Conservation (phyloP, 768 basidiomycete genomes). For the Neoboletus brunneissimus region DNA sequence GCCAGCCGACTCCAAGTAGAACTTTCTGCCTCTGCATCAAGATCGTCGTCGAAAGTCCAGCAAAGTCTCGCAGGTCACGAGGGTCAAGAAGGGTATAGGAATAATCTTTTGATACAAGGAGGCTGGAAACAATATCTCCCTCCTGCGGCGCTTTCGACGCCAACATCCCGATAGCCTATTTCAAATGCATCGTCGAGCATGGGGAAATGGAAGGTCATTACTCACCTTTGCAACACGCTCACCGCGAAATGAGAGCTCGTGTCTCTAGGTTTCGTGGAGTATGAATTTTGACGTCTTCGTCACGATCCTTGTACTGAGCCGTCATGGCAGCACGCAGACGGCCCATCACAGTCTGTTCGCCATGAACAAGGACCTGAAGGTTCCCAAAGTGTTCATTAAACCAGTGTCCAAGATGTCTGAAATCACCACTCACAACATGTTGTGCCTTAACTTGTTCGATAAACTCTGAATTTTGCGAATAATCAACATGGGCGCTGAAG, state of each 20-base stretch:
- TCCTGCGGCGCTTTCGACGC: constrained; percentile 75
- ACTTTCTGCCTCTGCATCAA: constrained; percentile 88
- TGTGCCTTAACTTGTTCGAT: constrained; percentile 92
- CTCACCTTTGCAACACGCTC: constrained; percentile 93
- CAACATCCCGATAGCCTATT: constrained; percentile 87
- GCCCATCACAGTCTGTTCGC: constrained; percentile 93
- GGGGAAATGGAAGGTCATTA: neutral
- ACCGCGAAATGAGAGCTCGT: constrained; percentile 84
- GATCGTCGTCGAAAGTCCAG: constrained; percentile 87
- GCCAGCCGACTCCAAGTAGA: constrained; percentile 84
- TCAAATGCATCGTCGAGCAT: neutral
- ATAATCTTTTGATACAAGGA: constrained; percentile 92
- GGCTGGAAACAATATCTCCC: constrained; percentile 75
- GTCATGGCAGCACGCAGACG: constrained; percentile 87
- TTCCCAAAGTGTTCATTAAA: neutral
- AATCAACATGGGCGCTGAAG: constrained; percentile 98
- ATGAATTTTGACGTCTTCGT: constrained; percentile 97
- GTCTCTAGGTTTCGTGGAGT: constrained; percentile 93
- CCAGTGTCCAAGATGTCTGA: neutral
- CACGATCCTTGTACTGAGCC: constrained; percentile 83
- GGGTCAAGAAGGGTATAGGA: constrained; percentile 97
- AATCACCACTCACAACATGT: constrained; percentile 66
- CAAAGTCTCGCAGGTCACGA: constrained; percentile 89
- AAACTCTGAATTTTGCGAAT: constrained; percentile 97
- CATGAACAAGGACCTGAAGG: constrained; percentile 88